Evolutionary conservation across 371 early-diverging fungal species (phyloP).

Genomic region (Zancudomyces culisetae): DNA sequence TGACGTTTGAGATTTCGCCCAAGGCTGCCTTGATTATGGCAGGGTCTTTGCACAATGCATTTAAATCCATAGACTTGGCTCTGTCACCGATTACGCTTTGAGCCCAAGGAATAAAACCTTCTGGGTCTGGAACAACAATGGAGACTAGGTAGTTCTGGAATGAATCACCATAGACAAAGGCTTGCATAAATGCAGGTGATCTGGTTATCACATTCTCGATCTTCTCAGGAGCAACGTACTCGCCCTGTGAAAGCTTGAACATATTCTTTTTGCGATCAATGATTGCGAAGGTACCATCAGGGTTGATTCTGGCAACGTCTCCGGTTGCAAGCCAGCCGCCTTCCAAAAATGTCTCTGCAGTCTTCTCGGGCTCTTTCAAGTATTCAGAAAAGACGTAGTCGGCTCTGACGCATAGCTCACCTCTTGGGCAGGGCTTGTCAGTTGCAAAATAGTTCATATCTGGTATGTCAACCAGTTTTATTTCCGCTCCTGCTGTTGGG

Average conservation of each 20-base stretch:
- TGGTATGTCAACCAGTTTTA: constrained; percentile 79
- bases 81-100: constrained; percentile 8
- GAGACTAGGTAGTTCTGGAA: constrained; percentile 56
- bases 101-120: constrained; percentile 22
- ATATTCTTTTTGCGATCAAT: constrained; percentile 95
- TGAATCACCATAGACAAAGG: constrained; percentile 78
- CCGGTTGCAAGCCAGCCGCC: constrained; percentile 89
- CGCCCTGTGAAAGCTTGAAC: constrained; percentile 93
- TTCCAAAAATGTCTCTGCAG: constrained; percentile 41
- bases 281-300: constrained; percentile 47
- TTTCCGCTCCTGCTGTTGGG: constrained; percentile 46
- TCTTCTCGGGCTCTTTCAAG: constrained; percentile 67
- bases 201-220: constrained; percentile 65
- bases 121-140: constrained; percentile 58
- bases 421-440: constrained; percentile 74
- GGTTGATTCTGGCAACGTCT: constrained; percentile 79
- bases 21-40: not conserved
- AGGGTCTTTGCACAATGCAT: not conserved
- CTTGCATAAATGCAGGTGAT: constrained; percentile 46
- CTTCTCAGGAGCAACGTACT: constrained; percentile 97
- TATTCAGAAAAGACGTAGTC: constrained; percentile 64
- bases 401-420: constrained; percentile 87
- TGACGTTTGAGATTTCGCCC: not conserved
- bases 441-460: constrained; percentile 68
- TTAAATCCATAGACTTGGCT: constrained; percentile 9